Base-by-base conservation (phyloP, 2,329 filamentous ascomycete genomes). In the Diaporthe velutina region DNA sequence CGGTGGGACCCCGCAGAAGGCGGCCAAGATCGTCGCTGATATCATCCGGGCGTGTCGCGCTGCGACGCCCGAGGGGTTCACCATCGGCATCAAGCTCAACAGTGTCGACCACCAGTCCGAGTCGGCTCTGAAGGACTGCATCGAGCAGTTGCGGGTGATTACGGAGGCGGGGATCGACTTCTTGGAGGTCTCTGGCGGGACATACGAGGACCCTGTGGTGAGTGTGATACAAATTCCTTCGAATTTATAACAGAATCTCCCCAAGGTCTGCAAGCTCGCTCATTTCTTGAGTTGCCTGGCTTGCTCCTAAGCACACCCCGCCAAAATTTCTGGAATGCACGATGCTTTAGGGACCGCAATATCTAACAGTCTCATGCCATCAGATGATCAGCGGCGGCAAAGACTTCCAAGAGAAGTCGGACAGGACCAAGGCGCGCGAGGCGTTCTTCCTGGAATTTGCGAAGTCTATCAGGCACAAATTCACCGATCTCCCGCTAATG, bases 391-490 rank as follows among this genome's bases (percentile, higher is more conserved):
- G 76, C 0, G 80, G 78, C 12, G 73, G 78, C 35, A 70, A 78
- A 0, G 54, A 35, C 19, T 52, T 73, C 60, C 64, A 78, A 2
- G 64, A 54, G 66, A 79, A 84, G 78, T 80, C 81, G 10, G 83
- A 83, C 30, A 85, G 85, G 8, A 91, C 90, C 1, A 82, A 83
- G 17, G 86, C 86, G 0, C 87, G 92, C 10, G 92, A 94, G 78
- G 90, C 91, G 0, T 94, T 92, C 84, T 94, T 94, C 83, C 84
- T 93, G 1, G 89, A 93, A 60, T 94, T 93, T 76, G 90, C 90
- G 0, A 82, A 84, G n/a, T 83, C 85, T 12, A 86, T 90, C 45
- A 86, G 89, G 38, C 78, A 80, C 6, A 81, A 83, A 33, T 85
- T 88, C 72, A 85, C 86, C 0, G 76, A 82, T 4, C 81, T 88